Evolutionary conservation across 1,139 yeast genomes (phyloP).

Genomic region (Magnusiomyces magnusii): DNA sequence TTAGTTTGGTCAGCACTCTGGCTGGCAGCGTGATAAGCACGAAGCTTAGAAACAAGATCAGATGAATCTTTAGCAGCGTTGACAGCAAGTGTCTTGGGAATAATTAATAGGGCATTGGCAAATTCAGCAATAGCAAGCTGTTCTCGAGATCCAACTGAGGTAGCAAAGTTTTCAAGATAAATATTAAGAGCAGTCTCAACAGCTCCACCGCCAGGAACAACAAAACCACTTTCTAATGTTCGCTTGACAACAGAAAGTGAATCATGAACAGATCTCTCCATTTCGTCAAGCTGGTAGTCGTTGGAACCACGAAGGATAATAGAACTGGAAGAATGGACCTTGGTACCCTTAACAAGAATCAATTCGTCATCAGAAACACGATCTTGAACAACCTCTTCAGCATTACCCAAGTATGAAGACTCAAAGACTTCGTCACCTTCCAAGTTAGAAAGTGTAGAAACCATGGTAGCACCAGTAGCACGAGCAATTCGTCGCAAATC

Average conservation of each 20-base stretch:
- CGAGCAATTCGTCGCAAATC: constrained; percentile 95
- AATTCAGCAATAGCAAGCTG: constrained; percentile 98
- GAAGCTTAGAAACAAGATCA: constrained; percentile 86
- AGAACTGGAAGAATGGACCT: constrained; percentile 87
- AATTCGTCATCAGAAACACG: constrained; percentile 96
- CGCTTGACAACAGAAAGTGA: constrained; percentile 93
- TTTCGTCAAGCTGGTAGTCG: constrained; percentile 93
- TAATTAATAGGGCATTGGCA: constrained; percentile 79
- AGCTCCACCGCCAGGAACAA: constrained; percentile 99
- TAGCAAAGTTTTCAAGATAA: constrained; percentile 93
- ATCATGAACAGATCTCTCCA: constrained; percentile 96
- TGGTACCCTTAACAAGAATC: constrained; percentile 87
- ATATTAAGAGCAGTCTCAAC: constrained; percentile 95
- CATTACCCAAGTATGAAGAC: constrained; percentile 73
- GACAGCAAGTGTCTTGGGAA: constrained; percentile 95
- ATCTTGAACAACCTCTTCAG: constrained; percentile 89
- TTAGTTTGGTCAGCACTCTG: constrained; percentile 82
- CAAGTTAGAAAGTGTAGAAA: constrained; percentile 80
- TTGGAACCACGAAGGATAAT: constrained; percentile 94
- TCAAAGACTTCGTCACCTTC: constrained; percentile 99
- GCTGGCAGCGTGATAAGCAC: constrained; percentile 95
- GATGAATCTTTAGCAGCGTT: constrained; percentile 98
- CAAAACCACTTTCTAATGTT: constrained; percentile 87
- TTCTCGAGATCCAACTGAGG: constrained; percentile 96
- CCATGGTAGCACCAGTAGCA: constrained; percentile 94